Evolutionary conservation across 148 eudicot genomes (phyloP), one percentile per base, ranked within the genome.

Genomic region (Tetragonia tetragonoides): DNA sequence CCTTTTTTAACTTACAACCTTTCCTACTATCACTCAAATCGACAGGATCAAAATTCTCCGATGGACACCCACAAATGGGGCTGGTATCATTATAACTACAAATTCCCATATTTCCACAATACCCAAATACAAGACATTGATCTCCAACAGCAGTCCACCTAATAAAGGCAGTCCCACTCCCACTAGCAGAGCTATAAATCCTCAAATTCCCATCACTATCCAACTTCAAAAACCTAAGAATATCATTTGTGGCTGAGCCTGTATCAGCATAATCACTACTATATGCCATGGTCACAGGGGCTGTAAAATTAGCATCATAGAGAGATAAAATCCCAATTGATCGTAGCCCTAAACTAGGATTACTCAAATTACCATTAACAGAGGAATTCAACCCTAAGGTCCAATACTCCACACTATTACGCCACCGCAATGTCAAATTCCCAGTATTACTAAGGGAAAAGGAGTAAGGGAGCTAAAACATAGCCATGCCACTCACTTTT

Each of bases 151-250:
- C 98, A 47, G 90, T 81, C 98, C 98, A 95, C 18, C 87, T 82
- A 44, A 68, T 81, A 39, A 53, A 70, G 24, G 42, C 37, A 24
- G 59, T 79, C 4, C 86, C 82, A 79, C 88, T 83, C 2, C 88
- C 89, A 12, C 46, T 64, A 6, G 73, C 68, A 37, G 84, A 86
- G 67, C 93, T 89, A 80, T 90, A 89, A 51, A 95, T 90, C 82
- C 91, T 90, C 81, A 95, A 77, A 84, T 94, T 94, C 42, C 98
- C 98, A 88, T 94, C 98, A 76, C 20, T 68, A 71, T 89, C 97
- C 28, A 94, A 64, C 80, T 75, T 94, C 23, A 92, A 8, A 71
- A 87, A 87, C 86, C 97, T 86, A 15, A 90, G 49, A 2, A 79
- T 56, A 64, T 82, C 68, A 0, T 77, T 1, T 28, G 34, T 28